These are phyloP conservation scores for Wickerhamomyces xylosicus DNA, from an alignment of 805 yeast genomes.

Conservation along the genomic window DNA sequence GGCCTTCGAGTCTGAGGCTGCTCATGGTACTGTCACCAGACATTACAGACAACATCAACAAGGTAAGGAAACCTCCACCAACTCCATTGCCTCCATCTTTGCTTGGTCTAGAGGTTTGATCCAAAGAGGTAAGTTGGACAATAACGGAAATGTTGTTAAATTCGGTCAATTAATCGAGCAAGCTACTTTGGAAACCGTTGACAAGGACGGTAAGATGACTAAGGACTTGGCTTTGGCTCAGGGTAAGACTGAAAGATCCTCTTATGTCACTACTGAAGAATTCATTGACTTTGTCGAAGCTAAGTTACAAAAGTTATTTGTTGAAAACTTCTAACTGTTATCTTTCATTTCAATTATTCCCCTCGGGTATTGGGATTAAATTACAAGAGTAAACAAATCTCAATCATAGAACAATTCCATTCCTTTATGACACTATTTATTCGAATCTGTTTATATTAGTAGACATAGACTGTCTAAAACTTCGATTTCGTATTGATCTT, in stretches of 20 bases:
- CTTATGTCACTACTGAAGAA: constrained; percentile 87
- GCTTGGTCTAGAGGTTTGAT: constrained; percentile 94
- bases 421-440: too few species aligned
- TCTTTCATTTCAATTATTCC: too few species aligned
- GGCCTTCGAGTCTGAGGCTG: constrained; percentile 94
- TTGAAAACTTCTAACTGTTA: constrained; percentile 5
- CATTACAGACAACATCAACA: constrained; percentile 93
- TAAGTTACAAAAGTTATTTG: constrained; percentile 31
- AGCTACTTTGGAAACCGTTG: constrained; percentile 82
- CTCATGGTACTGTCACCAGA: constrained; percentile 98
- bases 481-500: too few species aligned
- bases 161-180: constrained; percentile 74
- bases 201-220: constrained; percentile 81
- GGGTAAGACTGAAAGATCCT: constrained; percentile 74
- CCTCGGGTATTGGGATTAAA: too few species aligned
- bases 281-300: constrained; percentile 74
- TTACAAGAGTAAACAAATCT: too few species aligned
- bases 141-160: constrained; percentile 72
- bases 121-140: constrained; percentile 86
- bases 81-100: constrained; percentile 92
- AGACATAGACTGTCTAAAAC: too few species aligned
- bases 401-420: too few species aligned
- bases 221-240: constrained; percentile 88
- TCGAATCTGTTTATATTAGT: too few species aligned
- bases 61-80: constrained; percentile 95